Conservation (phyloP, 371 early-diverging fungal genomes). For the Basidiobolus meristosporus region DNA sequence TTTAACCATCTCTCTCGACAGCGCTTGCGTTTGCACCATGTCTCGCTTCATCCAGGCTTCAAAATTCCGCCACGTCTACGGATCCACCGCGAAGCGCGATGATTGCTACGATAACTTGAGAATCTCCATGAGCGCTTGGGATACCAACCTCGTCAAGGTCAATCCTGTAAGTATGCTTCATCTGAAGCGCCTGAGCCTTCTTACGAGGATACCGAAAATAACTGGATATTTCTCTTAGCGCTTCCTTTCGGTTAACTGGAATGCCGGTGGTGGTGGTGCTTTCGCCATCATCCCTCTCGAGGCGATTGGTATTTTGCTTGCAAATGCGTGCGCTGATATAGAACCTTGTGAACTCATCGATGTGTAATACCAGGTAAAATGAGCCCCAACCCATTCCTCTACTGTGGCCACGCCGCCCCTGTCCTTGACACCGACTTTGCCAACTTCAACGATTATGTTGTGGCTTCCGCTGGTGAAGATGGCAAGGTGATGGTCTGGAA, state of each 20-base stretch:
- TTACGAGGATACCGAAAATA: slow-evolving; percentile 1
- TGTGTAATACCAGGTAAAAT: slow-evolving; percentile 38
- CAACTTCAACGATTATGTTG: slow-evolving; percentile 86
- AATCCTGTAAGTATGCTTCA: slow-evolving; percentile 50
- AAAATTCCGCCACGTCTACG: slow-evolving; percentile 87
- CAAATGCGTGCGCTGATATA: neutral
- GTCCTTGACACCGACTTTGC: slow-evolving; percentile 95
- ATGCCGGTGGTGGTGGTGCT: slow-evolving; percentile 91
- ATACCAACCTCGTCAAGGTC: slow-evolving; percentile 85
- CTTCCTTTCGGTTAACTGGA: slow-evolving; percentile 89
- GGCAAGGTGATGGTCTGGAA: slow-evolving; percentile 90
- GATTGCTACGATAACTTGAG: slow-evolving; percentile 86
- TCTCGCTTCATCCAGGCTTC: slow-evolving; percentile 61
- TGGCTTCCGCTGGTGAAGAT: slow-evolving; percentile 87
- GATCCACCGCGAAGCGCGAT: slow-evolving; percentile 77
- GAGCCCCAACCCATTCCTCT: slow-evolving; percentile 67
- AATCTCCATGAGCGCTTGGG: slow-evolving; percentile 85
- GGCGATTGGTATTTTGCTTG: slow-evolving; percentile 35
- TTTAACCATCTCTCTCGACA: too few species aligned
- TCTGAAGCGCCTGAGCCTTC: neutral
- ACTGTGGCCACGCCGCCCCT: slow-evolving; percentile 79
- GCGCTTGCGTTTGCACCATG: too few species aligned
- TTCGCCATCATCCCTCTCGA: slow-evolving; percentile 83
- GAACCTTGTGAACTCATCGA: neutral
- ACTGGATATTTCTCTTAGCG: slow-evolving; percentile 12